These are phyloP conservation scores for Cryptosporidium baileyi DNA, from an alignment of 169 alveolate genomes.

Conservation along the genomic window DNA sequence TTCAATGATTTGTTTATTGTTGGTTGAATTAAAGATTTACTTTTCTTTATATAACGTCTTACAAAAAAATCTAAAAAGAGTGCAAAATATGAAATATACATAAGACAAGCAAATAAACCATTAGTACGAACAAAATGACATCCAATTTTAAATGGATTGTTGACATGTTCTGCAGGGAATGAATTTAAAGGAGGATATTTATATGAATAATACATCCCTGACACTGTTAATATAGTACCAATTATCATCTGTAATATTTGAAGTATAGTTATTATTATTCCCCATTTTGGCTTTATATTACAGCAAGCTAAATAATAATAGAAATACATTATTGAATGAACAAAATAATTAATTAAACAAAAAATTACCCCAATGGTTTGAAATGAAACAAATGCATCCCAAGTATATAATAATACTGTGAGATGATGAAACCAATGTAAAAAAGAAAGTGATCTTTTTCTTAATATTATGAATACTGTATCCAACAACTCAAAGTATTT, in stretches of 20 bases:
- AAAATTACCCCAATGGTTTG: constrained; percentile 83
- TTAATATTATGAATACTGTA: constrained; percentile 79
- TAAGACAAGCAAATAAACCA: constrained; percentile 70
- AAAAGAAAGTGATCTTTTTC: constrained; percentile 77
- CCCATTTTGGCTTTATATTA: constrained; percentile 79
- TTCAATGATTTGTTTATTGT: neutral
- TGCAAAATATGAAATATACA: constrained; percentile 73
- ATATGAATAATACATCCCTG: constrained; percentile 49
- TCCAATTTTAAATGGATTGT: constrained; percentile 69
- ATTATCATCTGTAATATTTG: constrained; percentile 82
- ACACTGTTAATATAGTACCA: constrained; percentile 71
- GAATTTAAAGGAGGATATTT: constrained; percentile 50
- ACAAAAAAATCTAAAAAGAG: constrained; percentile 70
- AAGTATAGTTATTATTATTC: constrained; percentile 75
- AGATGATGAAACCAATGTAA: constrained; percentile 87
- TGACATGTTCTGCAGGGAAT: constrained; percentile 46
- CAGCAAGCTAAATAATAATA: constrained; percentile 80
- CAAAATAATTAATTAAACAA: constrained; percentile 81
- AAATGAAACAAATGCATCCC: constrained; percentile 83
- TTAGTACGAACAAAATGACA: constrained; percentile 70
- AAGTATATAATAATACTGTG: constrained; percentile 84
- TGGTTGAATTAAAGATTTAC: constrained; percentile 5
- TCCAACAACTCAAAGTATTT: constrained; percentile 84
- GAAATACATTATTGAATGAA: constrained; percentile 84
- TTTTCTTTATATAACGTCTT: constrained; percentile 57